Evolutionary conservation across 1,284 basidiomycete genomes (phyloP), one percentile per base, ranked within the genome.

Genomic region (Lignosus rhinocerotis): DNA sequence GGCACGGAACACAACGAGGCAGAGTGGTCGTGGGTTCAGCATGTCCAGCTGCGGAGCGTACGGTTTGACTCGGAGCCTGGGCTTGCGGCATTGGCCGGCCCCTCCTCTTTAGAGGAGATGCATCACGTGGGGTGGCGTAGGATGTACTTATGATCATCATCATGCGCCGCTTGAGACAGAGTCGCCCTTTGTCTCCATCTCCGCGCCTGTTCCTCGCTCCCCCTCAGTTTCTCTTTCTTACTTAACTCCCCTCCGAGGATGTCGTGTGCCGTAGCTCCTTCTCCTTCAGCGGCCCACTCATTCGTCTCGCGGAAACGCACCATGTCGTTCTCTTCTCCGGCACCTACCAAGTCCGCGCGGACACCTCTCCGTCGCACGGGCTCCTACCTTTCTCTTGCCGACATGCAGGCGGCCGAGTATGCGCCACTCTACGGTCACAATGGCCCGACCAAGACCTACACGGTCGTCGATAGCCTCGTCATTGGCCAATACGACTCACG

Each of bases 301-400:
- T 55, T 58, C 47, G 43, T 63, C 51, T 62, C 66, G 44, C 70
- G 71, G 54, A 73, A 73, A 61, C 72, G 71, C 53, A 72, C 71
- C 43, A 72, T 72, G 71, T 72, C 72, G 31, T 72, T 72, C 66
- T 70, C 70, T 32, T 60, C 64, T 12, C 69, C 71, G 21, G 57
- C 64, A 19, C 63, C 68, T 17, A 45, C 45, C 57, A 72, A 70
- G 60, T 51, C 66, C 44, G 62, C 70, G 16, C 65, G 71, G 39
- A 67, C 69, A 12, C 60, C 66, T 21, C 68, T 73, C 10, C 67
- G 65, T n/a, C 70, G 72, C 51, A 70, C 70, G 7, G 70, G 66
- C 21, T 74, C 72, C 47, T 74, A 67, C 58, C 63, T 72, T 36
- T 73, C 70, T 25, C 61, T 74, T 12, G 58, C 66, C 7, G 71